Base-by-base conservation (phyloP, 148 eudicot species). In the Arctostaphylos glauca region DNA sequence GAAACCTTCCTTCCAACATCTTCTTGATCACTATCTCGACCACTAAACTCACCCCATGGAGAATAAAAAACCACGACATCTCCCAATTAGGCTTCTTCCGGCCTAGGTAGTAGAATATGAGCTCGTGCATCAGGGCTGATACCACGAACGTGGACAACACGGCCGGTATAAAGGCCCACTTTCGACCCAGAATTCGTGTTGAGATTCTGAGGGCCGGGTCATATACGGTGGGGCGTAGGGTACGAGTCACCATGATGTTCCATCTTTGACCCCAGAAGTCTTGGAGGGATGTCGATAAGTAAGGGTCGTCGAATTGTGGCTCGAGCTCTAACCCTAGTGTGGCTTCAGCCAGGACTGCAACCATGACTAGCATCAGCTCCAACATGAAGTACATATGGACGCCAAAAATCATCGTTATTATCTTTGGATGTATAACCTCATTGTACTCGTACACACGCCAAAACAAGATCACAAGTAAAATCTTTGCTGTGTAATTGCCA, bases 181-280 rank as follows among this genome's bases (percentile, higher is more conserved):
- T 15, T 1, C 81, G 90, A 16, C 88, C 88, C 7, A 89, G 5
- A 43, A 83, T 2, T n/a, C 77, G 66, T 23, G 82, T 9, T 10
- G 59, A 74, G 15, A 81, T 3, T 0, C 9, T 4, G 10, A 56
- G 80, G 23, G 80, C 58, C 9, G 95, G 95, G 0, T 79, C 67
- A 82, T 87, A 91, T 19, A 91, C 90, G 6, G 92, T 85, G 0
- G 89, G 88, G 19, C 89, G 88, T 4, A 92, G 86, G 49, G 83
- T 83, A 46, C 88, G 80, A 19, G 88, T 74, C 6, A 91, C 93
- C 88, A 86, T 88, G 5, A 91, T 76, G 76, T 91, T 92, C 93
- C 95, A 91, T 64, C 95, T 87, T 46, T 75, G 77, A 0, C 95
- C 93, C 93, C 95, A 92, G 12, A 89, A 92, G 73, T 92, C 93